Percentiles rank a stretch among this genome's conserved stretches.
Conservation (phyloP, 306 rosid species). For the Quillaja saponaria region DNA sequence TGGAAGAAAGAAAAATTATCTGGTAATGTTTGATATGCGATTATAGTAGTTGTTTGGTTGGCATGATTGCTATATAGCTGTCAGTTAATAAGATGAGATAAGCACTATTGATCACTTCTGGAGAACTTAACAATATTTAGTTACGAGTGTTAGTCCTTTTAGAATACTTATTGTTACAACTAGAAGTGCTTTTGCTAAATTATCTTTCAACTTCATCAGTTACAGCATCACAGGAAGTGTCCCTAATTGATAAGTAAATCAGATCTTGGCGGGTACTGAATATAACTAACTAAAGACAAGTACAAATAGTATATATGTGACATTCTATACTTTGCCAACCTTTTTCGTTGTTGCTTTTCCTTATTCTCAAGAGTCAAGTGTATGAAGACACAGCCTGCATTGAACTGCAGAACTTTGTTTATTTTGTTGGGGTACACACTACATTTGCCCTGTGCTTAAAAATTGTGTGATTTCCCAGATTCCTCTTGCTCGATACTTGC, state of each 20-base stretch:
- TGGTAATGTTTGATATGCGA: no score
- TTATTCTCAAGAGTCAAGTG: no score
- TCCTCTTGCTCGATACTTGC: slow-evolving; percentile 83
- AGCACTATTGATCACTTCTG: no score
- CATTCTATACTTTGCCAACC: slow-evolving; percentile 3
- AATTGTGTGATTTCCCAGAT: slow-evolving; percentile 50
- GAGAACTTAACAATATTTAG: no score
- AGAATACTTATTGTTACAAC: neutral
- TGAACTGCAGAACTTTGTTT: no score
- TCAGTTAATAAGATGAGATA: no score
- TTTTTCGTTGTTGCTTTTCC: slow-evolving; percentile 17
- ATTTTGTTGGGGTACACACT: neutral
- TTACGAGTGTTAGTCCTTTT: no score
- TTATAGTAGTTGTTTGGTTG: no score
- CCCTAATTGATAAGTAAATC: slow-evolving; percentile 5
- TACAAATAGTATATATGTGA: neutral
- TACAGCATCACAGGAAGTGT: slow-evolving; percentile 18
- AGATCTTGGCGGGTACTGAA: neutral
- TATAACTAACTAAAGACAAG: neutral
- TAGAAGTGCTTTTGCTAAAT: neutral
- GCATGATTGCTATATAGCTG: no score
- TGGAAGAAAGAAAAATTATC: no score
- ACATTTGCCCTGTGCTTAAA: neutral
- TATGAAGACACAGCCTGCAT: no score
- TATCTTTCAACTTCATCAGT: slow-evolving; percentile 7